Conservation (phyloP, 768 basidiomycete species). For the Tylopilus felleus region DNA sequence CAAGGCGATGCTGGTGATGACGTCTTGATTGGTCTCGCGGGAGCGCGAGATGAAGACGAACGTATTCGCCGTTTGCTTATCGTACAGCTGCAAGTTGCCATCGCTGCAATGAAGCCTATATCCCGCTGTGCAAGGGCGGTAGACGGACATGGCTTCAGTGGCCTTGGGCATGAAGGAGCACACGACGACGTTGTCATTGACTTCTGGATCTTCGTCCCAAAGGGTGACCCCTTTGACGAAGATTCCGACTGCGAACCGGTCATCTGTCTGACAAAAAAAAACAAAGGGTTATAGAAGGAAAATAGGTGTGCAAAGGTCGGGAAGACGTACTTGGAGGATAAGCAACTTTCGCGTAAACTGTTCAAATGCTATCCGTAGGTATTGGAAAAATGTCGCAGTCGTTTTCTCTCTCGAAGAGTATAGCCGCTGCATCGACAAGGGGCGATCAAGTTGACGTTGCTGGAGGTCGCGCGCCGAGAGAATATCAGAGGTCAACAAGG, state of each 20-base stretch:
- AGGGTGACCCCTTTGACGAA: slow-evolving; percentile 58
- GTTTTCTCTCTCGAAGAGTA: slow-evolving; percentile 56
- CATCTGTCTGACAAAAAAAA: slow-evolving; percentile 45
- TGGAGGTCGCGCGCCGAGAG: slow-evolving; percentile 49
- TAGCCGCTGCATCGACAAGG: slow-evolving; percentile 55
- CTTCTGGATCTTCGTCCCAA: slow-evolving; percentile 58
- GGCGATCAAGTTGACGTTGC: slow-evolving; percentile 47
- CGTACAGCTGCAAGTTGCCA: slow-evolving; percentile 55
- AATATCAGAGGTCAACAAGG: slow-evolving; percentile 58
- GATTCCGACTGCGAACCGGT: slow-evolving; percentile 58
- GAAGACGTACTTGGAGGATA: slow-evolving; percentile 48
- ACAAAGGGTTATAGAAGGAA: not conserved
- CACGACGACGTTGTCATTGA: slow-evolving; percentile 57
- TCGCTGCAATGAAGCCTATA: slow-evolving; percentile 58
- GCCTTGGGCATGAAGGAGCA: slow-evolving; percentile 59
- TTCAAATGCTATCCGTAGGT: slow-evolving; percentile 51
- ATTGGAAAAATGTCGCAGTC: slow-evolving; percentile 57
- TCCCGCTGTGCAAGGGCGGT: slow-evolving; percentile 48
- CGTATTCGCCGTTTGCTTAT: slow-evolving; percentile 48
- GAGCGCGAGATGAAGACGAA: slow-evolving; percentile 57
- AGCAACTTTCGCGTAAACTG: slow-evolving; percentile 59
- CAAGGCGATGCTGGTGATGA: slow-evolving; percentile 58
- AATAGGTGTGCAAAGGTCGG: too few species aligned
- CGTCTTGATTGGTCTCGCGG: slow-evolving; percentile 41
- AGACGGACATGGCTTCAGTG: slow-evolving; percentile 44